Evolutionary conservation across 257 asterid species (phyloP), one percentile per base, ranked within the genome.

Genomic region (Lavandula angustifolia): DNA sequence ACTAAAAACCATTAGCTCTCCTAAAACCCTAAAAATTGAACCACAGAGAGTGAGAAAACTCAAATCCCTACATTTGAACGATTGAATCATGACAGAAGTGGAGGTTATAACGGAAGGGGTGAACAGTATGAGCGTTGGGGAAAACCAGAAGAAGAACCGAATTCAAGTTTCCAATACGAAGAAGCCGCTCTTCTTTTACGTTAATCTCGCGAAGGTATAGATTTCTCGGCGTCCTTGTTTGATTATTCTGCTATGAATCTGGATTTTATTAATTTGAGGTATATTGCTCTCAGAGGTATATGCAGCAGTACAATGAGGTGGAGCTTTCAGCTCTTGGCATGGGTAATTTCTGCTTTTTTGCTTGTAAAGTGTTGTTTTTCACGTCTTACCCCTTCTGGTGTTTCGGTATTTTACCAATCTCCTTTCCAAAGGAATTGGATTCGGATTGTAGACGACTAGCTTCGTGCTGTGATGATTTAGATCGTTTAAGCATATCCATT

Each of bases 311-410:
- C 76, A 75, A 72, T 54, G 96, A 89, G 77, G 95, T 85, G 70
- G 96, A 87, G 82, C 95, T 89, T 73, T 89, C 96, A 1, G 97
- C 87, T 44, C 85, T 87, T 62, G 97, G 97, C 69, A 90, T 87
- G 95, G 97, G 97, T 90, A 87, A 51, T 62, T 69, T 60, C 64
- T 27, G 9, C 9, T 32, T 47, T 22, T 10, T n/a, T 62, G 54
- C 6, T 60, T 59, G 7, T 46, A 7, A 3, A 9, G 46, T 53
- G 29, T 62, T 55, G 42, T 57, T 11, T 11, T 5, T 40, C n/a
- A 7, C 40, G 6, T 18, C 5, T n/a, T 3, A 2, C 0, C 11
- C 0, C 3, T 53, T 1, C 7, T 13, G 7, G 62, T 5, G 48
- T 11, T 70, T 17, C 18, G 14, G 29, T 22, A 4, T 32, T 8